Conservation (phyloP, 2,329 filamentous ascomycete species). For the Chaetomium globosum region DNA sequence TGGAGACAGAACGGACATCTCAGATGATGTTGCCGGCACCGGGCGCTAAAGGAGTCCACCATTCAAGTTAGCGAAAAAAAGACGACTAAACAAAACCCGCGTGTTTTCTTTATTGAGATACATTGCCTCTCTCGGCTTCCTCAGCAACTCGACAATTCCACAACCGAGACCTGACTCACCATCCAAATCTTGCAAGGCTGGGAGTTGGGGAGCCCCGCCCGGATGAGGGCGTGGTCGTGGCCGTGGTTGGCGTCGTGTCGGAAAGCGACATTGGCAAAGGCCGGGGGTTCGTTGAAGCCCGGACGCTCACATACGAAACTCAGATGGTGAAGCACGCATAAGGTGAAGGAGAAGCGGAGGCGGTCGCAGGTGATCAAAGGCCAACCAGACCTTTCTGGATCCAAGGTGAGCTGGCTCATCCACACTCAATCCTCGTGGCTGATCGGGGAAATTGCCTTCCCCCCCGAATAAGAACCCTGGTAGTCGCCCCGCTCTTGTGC, state of each 20-base stretch:
- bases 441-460: neutral
- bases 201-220: slow-evolving; percentile 18
- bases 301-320: slow-evolving; percentile 16
- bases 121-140: neutral
- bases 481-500: neutral
- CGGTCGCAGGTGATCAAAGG: neutral
- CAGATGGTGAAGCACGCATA: neutral
- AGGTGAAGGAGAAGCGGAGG: neutral
- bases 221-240: slow-evolving; percentile 16
- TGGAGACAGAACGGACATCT: slow-evolving; percentile 45
- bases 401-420: neutral
- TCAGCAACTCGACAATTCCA: neutral
- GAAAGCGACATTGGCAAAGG: slow-evolving; percentile 22
- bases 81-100: neutral
- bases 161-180: slow-evolving; percentile 23
- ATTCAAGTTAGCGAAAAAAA: neutral
- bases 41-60: slow-evolving; percentile 42
- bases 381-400: neutral
- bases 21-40: slow-evolving; percentile 52
- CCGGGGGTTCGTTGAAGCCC: slow-evolving; percentile 13
- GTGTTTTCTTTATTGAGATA: neutral
- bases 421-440: neutral
- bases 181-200: slow-evolving; percentile 31
- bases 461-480: neutral
- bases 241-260: slow-evolving; percentile 11